phyloP scores from a whole-genome alignment of 805 yeast species.

The Yarrowia phangngaensis region DNA sequence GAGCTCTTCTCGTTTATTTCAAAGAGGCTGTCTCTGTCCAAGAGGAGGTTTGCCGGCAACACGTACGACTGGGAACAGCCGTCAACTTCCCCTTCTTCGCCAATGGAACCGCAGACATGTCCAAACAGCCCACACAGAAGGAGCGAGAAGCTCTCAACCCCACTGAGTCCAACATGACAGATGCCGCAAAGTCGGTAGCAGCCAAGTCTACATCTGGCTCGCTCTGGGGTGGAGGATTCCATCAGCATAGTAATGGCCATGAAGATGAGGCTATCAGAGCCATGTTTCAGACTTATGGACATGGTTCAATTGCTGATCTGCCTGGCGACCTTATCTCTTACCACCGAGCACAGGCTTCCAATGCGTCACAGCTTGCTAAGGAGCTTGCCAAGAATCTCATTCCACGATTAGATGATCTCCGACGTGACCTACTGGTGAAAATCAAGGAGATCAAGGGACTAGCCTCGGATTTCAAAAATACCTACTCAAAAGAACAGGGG shows the following conservation, averaged over 20 bases:
- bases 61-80: constrained; percentile 74
- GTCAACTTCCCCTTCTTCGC: constrained; percentile 52
- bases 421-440: constrained; percentile 73
- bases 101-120: constrained; percentile 36
- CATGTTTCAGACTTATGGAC: constrained; percentile 69
- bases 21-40: constrained; percentile 78
- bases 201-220: constrained; percentile 21
- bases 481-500: constrained; percentile 63
- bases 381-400: constrained; percentile 59
- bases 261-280: constrained; percentile 41
- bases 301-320: constrained; percentile 76
- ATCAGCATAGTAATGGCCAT: constrained; percentile 28
- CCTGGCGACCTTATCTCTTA: constrained; percentile 66
- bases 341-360: constrained; percentile 56
- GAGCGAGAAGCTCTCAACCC: constrained; percentile 18
- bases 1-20: constrained; percentile 68
- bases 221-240: constrained; percentile 17
- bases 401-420: constrained; percentile 63
- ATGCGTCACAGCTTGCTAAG: constrained; percentile 55
- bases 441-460: constrained; percentile 82
- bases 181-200: constrained; percentile 26
- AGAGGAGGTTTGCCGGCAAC: constrained; percentile 84
- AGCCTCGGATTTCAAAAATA: constrained; percentile 79
- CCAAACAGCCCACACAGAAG: constrained; percentile 9
- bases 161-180: constrained; percentile 17